Evolutionary conservation across 306 rosid species (phyloP).

Genomic region (Carpinus viminea): DNA sequence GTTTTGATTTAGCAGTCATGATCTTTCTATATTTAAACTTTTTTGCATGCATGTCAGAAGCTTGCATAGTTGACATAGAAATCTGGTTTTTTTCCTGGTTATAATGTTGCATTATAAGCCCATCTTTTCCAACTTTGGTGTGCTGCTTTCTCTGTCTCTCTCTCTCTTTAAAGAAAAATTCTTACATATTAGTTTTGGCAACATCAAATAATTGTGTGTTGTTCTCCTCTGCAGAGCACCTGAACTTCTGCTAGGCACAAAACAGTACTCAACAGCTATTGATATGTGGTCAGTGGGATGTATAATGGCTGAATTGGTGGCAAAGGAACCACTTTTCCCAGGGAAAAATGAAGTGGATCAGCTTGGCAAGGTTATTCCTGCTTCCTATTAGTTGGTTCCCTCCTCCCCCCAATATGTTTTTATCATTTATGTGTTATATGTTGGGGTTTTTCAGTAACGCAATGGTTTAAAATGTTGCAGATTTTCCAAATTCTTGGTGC

Average conservation of each 20-base stretch:
- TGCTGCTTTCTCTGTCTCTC: not conserved
- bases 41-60: not conserved
- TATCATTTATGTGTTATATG: not conserved
- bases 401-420: not conserved
- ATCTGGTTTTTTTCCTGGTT: not conserved
- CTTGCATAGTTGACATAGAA: not conserved
- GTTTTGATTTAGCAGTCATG: no score
- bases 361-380: slow-evolving; percentile 60
- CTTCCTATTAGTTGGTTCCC: not conserved
- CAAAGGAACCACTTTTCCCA: slow-evolving; percentile 72
- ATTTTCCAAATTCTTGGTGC: slow-evolving; percentile 76
- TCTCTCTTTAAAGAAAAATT: not conserved
- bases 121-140: not conserved
- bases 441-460: slow-evolving; percentile 15
- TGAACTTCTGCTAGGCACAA: slow-evolving; percentile 72
- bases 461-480: slow-evolving; percentile 41
- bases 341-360: slow-evolving; percentile 88
- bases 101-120: not conserved
- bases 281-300: slow-evolving; percentile 99
- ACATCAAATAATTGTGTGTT: slow-evolving; percentile 12
- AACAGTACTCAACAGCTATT: slow-evolving; percentile 87
- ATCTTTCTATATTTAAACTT: not conserved
- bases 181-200: not conserved
- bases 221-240: slow-evolving; percentile 67
- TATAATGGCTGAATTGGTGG: slow-evolving; percentile 86